phyloP scores from a whole-genome alignment of 176 grass and related monocot genomes.

The Leersia perrieri region DNA sequence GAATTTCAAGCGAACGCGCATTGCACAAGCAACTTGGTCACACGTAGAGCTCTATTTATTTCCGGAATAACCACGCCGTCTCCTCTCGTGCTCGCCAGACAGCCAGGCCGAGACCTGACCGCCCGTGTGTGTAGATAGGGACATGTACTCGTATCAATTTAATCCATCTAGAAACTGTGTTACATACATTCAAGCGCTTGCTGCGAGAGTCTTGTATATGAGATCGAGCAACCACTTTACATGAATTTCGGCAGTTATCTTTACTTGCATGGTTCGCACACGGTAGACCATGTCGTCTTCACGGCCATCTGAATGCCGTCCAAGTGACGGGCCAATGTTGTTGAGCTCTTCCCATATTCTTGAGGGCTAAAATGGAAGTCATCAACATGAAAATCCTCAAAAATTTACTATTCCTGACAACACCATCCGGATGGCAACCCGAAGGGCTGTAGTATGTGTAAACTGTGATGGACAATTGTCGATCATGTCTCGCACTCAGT shows the following conservation, averaged over 20 bases:
- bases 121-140: too few relatives aligned
- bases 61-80: too few relatives aligned
- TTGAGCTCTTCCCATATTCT: background rate
- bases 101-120: too few relatives aligned
- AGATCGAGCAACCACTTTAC: too few relatives aligned
- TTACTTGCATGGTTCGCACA: background rate
- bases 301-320: background rate
- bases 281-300: background rate
- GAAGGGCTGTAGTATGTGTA: background rate
- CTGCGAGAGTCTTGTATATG: too few relatives aligned
- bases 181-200: too few relatives aligned
- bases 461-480: background rate
- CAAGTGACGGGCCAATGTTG: background rate
- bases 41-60: too few relatives aligned
- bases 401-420: background rate
- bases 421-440: background rate
- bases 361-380: background rate
- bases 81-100: too few relatives aligned
- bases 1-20: too few relatives aligned
- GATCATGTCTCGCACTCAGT: background rate
- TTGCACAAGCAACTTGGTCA: too few relatives aligned
- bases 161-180: background rate
- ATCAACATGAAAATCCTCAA: background rate
- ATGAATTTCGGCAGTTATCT: too few relatives aligned
- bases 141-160: too few relatives aligned